Conservation (phyloP, 2,329 filamentous ascomycete genomes). For the Fusarium dlaminii region DNA sequence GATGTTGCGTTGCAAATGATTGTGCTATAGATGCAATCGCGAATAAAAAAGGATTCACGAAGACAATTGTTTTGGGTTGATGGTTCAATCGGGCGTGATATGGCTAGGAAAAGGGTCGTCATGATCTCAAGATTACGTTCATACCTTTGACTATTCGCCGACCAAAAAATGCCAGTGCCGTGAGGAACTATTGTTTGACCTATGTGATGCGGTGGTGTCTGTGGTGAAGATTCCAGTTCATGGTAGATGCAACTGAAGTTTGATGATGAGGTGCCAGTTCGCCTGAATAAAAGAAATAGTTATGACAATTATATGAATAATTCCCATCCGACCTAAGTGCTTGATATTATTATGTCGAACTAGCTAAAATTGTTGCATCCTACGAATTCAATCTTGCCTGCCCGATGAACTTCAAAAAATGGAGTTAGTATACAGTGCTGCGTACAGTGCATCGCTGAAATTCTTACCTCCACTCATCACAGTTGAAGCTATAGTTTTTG, state of each 20-base stretch:
- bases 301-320: background rate
- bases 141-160: conserved; percentile 42
- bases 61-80: conserved; percentile 47
- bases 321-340: background rate
- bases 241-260: background rate
- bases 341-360: background rate
- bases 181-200: conserved; percentile 24
- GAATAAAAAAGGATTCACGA: conserved; percentile 56
- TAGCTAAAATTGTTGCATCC: background rate
- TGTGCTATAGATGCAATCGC: conserved; percentile 58
- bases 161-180: conserved; percentile 37
- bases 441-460: conserved; percentile 25
- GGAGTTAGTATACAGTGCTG: conserved; percentile 22
- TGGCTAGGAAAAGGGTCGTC: conserved; percentile 42
- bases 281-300: background rate
- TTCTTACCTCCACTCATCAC: conserved; percentile 33
- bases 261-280: background rate
- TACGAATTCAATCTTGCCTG: background rate
- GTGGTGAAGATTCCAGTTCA: background rate
- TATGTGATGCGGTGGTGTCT: conserved; percentile 1
- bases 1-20: conserved; percentile 55
- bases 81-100: conserved; percentile 44
- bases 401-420: background rate
- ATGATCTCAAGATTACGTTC: conserved; percentile 46
- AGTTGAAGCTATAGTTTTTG: conserved; percentile 33